Percentiles rank a stretch among this genome's conserved stretches.
Conservation (phyloP, 2,329 filamentous ascomycete genomes). For the Blastomyces emzantsi region DNA sequence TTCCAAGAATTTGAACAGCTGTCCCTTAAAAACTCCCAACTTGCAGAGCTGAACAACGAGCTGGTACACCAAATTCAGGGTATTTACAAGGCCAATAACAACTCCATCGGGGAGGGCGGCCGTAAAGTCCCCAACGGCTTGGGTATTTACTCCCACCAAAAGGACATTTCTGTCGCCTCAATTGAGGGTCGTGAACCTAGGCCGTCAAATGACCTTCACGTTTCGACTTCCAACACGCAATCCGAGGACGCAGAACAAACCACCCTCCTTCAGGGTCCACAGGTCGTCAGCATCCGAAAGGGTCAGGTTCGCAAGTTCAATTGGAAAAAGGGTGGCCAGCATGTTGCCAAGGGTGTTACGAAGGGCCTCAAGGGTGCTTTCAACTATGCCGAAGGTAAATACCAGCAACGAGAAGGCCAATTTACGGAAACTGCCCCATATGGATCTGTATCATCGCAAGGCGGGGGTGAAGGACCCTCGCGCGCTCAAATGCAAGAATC, state of each 20-base stretch:
- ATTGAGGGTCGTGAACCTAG: constrained; percentile 38
- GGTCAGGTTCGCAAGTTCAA: constrained; percentile 94
- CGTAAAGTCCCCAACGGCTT: constrained; percentile 42
- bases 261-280: constrained; percentile 62
- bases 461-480: constrained; percentile 23
- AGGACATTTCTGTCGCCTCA: constrained; percentile 42
- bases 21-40: constrained; percentile 85
- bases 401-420: constrained; percentile 45
- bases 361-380: constrained; percentile 94
- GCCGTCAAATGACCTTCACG: constrained; percentile 43
- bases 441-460: constrained; percentile 41
- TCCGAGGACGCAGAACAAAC: constrained; percentile 57
- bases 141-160: constrained; percentile 52
- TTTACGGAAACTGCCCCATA: constrained; percentile 60
- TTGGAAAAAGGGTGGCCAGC: constrained; percentile 96
- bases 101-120: constrained; percentile 30
- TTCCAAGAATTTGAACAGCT: constrained; percentile 94
- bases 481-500: constrained; percentile 37
- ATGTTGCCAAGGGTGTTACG: constrained; percentile 84
- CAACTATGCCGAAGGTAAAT: constrained; percentile 53
- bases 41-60: constrained; percentile 92
- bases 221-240: constrained; percentile 48
- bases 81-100: constrained; percentile 72
- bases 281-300: constrained; percentile 90
- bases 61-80: constrained; percentile 90